Evolutionary conservation across 2,329 filamentous ascomycete species (phyloP).

Genomic region (Neonectria sp.): DNA sequence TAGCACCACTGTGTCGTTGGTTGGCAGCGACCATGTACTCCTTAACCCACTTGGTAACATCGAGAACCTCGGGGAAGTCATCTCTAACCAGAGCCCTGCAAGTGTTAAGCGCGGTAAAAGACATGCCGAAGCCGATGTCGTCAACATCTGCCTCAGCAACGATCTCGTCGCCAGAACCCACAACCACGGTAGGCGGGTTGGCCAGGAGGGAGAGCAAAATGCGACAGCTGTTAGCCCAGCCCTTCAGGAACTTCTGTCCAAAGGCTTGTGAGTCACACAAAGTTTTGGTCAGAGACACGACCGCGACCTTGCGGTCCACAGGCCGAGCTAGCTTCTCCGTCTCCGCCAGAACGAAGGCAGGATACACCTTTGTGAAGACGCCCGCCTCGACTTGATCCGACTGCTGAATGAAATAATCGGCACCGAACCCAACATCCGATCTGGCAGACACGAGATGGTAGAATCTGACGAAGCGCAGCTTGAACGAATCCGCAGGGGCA

Average conservation of each 20-base stretch:
- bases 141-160: slow-evolving; percentile 93
- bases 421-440: slow-evolving; percentile 84
- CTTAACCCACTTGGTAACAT: slow-evolving; percentile 89
- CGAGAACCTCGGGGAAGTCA: slow-evolving; percentile 87
- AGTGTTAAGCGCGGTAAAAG: slow-evolving; percentile 94
- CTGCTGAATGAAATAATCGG: slow-evolving; percentile 91
- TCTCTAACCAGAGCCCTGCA: slow-evolving; percentile 83
- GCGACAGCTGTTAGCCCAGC: slow-evolving; percentile 92
- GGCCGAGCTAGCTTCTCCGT: slow-evolving; percentile 91
- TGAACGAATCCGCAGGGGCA: slow-evolving; percentile 81
- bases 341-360: slow-evolving; percentile 87
- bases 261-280: slow-evolving; percentile 90
- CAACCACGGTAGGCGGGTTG: slow-evolving; percentile 82
- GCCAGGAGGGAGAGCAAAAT: slow-evolving; percentile 90
- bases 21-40: slow-evolving; percentile 85
- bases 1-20: slow-evolving; percentile 77
- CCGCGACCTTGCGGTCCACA: slow-evolving; percentile 92
- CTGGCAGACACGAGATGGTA: slow-evolving; percentile 92
- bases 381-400: slow-evolving; percentile 86
- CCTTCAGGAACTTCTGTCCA: slow-evolving; percentile 84
- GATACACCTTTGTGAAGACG: slow-evolving; percentile 89
- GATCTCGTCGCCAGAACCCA: slow-evolving; percentile 79
- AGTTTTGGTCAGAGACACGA: slow-evolving; percentile 94
- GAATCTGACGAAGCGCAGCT: slow-evolving; percentile 90
- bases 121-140: slow-evolving; percentile 94